phyloP scores from a whole-genome alignment of 768 basidiomycete species.

The Panus rudis region DNA sequence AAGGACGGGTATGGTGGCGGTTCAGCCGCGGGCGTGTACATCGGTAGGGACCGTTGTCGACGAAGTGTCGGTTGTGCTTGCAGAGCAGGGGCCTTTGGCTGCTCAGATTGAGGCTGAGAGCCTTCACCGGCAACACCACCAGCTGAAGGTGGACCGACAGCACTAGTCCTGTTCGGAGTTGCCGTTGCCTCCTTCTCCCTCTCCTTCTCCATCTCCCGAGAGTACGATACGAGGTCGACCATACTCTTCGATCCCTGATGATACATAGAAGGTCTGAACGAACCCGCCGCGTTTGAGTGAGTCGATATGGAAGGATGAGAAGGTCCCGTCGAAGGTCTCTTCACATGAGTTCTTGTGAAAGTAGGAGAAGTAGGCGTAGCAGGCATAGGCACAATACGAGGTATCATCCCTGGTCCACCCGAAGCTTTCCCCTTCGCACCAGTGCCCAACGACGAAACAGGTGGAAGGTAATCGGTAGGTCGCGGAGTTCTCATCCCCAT shows the following conservation, averaged over 20 bases:
- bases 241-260: slow-evolving; percentile 59
- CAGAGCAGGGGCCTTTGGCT: slow-evolving; percentile 4
- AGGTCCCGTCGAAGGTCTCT: neutral
- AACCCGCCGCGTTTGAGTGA: too few species aligned
- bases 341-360: neutral
- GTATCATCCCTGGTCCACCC: slow-evolving; percentile 2
- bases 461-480: slow-evolving; percentile 13
- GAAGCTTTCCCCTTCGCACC: neutral
- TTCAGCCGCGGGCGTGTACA: slow-evolving; percentile 45
- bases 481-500: slow-evolving; percentile 21
- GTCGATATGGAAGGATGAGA: too few species aligned
- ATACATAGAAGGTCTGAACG: slow-evolving; percentile 38
- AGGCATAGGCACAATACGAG: slow-evolving; percentile 22
- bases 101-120: too few species aligned
- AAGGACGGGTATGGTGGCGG: slow-evolving; percentile 68
- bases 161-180: neutral
- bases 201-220: slow-evolving; percentile 12
- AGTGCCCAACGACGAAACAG: neutral
- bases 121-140: too few species aligned
- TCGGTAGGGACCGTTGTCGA: slow-evolving; percentile 66
- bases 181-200: slow-evolving; percentile 10
- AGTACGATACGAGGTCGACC: slow-evolving; percentile 39
- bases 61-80: slow-evolving; percentile 34
- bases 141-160: neutral
- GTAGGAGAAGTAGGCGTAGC: slow-evolving; percentile 13